Evolutionary conservation across 2,329 filamentous ascomycete species (phyloP), one percentile per base, ranked within the genome.

Genomic region (Byssothecium circinans): DNA sequence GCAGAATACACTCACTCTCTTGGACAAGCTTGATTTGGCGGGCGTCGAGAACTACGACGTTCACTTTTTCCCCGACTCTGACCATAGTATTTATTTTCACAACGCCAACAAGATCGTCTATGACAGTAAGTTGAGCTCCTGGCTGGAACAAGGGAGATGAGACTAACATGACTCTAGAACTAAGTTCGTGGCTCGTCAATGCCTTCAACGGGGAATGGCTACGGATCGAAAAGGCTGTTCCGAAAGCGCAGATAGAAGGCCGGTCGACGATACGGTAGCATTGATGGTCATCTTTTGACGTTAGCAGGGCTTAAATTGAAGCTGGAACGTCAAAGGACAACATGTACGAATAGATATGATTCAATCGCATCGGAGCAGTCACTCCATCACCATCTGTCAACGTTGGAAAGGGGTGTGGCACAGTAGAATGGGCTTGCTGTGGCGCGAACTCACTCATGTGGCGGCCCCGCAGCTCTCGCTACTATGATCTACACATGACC

Each of bases 131-230:
- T 83, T 25, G 6, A 25, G 10, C 23, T 25, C 23, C 10, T 25
- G 23, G 23, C 23, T n/a, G n/a, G n/a, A n/a, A 12, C 1, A 8
- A 39, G 15, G 38, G 12, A 12, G 10, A 32, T 30, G 0, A 15
- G 25, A 32, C 56, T 59, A 38, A 54, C 35, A 38, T 19, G 29
- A 17, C 22, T 17, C 17, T 45, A 91, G 88, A 90, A 74, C 71
- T 96, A 25, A 85, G 80, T 48, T 91, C 89, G 68, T 99, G 92
- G 92, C 83, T 99, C 45, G 82, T 96, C 67, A 97, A 96, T 68
- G 94, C 94, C 1, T 99, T 99, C 70, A 97, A 97, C 60, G 94
- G 94, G 42, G 91, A 96, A 70, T 97, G 92, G 90, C 76, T 92
- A 41, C 75, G 77, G 39, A 82, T 79, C 15, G 72, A 77, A 14